These are phyloP conservation scores for Ophiostoma sp. DNA, from an alignment of 2,329 filamentous ascomycete genomes.

Conservation along the genomic window DNA sequence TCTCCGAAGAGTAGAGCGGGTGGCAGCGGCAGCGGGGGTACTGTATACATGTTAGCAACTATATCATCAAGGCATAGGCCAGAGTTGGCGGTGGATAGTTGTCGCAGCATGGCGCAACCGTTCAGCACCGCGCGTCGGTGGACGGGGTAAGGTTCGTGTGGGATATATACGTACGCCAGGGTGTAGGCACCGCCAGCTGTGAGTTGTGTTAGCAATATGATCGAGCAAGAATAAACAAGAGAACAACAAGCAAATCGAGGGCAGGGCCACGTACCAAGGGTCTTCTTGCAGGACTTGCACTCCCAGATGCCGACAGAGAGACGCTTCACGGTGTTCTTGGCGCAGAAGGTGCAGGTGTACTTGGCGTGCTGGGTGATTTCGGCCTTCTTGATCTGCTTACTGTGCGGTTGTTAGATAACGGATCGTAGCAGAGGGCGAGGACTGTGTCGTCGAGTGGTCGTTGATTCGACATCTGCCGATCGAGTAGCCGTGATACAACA, in stretches of 20 bases:
- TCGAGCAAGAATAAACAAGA: neutral
- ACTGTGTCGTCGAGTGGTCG: neutral
- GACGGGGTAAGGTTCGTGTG: neutral
- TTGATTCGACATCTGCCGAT: neutral
- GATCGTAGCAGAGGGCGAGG: neutral
- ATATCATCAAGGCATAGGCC: neutral
- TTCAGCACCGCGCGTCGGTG: neutral
- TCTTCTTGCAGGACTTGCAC: slow-evolving; percentile 94
- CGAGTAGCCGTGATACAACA: neutral
- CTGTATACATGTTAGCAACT: slow-evolving; percentile 40
- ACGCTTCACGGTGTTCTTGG: slow-evolving; percentile 90
- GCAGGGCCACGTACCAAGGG: slow-evolving; percentile 47
- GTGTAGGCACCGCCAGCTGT: slow-evolving; percentile 79
- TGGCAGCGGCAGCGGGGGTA: slow-evolving; percentile 87
- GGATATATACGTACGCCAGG: slow-evolving; percentile 71
- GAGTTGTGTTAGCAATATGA: slow-evolving; percentile 16
- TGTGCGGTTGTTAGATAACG: slow-evolving; percentile 33
- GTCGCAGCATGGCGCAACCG: neutral
- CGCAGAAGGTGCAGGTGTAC: slow-evolving; percentile 98
- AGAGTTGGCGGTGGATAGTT: neutral
- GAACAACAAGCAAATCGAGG: neutral
- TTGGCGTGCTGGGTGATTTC: slow-evolving; percentile 96
- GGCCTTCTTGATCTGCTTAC: slow-evolving; percentile 99
- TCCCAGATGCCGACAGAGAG: slow-evolving; percentile 62
- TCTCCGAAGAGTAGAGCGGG: slow-evolving; percentile 93